phyloP scores from a whole-genome alignment of 768 basidiomycete species.

The Russula ochroleuca region DNA sequence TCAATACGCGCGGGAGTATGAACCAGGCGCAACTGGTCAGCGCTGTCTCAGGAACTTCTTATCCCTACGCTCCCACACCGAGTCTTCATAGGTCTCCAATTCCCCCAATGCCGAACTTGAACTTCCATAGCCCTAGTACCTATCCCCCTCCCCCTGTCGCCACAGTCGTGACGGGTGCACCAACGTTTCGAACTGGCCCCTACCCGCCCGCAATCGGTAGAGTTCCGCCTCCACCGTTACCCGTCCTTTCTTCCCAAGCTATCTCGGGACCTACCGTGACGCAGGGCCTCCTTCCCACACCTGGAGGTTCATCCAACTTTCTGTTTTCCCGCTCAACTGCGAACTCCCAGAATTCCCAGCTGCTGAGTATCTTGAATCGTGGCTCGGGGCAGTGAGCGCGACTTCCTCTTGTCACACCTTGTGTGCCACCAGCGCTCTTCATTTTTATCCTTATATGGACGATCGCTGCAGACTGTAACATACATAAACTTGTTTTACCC shows the following conservation, averaged over 20 bases:
- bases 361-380: constrained; percentile 23
- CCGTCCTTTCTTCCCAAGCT: constrained; percentile 15
- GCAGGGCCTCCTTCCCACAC: constrained; percentile 2
- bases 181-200: constrained; percentile 20
- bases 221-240: constrained; percentile 22
- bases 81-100: constrained; percentile 12
- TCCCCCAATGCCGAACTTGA: constrained; percentile 13
- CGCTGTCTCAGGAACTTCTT: constrained; percentile 39
- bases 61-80: constrained; percentile 19
- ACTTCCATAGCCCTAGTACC: constrained; percentile 5
- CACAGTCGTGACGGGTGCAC: constrained; percentile 14
- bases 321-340: background rate
- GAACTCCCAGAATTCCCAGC: constrained; percentile 13
- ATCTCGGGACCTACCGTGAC: background rate
- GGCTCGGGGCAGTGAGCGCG: constrained; percentile 20
- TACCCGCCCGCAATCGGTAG: constrained; percentile 12
- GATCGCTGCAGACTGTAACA: constrained; percentile 23
- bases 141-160: constrained; percentile 5
- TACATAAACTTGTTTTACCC: constrained; percentile 20
- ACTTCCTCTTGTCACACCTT: background rate
- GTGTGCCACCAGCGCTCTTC: constrained; percentile 1
- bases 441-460: constrained; percentile 22
- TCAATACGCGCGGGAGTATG: constrained; percentile 43
- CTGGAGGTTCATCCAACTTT: constrained; percentile 6
- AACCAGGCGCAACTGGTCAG: constrained; percentile 48